Evolutionary conservation across 345 rosid genomes (phyloP).

Genomic region (Syzygium oleosum): DNA sequence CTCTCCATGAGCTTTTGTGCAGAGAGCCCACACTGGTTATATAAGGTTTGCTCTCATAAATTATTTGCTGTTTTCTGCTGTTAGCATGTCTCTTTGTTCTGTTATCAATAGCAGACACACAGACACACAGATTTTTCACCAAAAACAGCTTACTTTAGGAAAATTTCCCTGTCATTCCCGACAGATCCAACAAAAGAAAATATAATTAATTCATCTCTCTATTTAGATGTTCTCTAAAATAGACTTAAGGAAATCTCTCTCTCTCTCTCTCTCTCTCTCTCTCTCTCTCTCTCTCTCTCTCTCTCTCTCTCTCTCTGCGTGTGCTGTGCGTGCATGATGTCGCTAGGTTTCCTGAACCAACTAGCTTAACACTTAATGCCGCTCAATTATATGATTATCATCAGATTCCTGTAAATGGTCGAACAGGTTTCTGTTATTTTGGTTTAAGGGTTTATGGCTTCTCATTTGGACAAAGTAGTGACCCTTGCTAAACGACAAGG

Average conservation of each 20-base stretch:
- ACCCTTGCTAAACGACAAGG: neutral
- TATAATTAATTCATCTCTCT: neutral
- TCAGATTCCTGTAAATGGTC: neutral
- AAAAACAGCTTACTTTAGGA: neutral
- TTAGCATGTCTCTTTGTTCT: neutral
- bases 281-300: neutral
- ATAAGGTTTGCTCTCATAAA: constrained; percentile 47
- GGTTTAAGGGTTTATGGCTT: neutral
- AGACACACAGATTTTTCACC: neutral
- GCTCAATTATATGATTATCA: neutral
- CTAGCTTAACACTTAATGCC: neutral
- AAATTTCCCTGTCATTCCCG: neutral
- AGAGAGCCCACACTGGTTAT: constrained; percentile 89
- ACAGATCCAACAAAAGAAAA: neutral
- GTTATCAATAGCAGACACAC: neutral
- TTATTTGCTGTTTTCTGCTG: neutral
- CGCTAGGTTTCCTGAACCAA: neutral
- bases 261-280: too few relatives aligned
- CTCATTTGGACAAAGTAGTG: neutral
- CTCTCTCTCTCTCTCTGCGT: neutral
- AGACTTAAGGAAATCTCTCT: neutral
- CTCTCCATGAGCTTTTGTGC: constrained; percentile 74
- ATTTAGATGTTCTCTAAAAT: neutral
- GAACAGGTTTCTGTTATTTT: neutral
- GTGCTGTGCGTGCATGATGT: neutral